Evolutionary conservation across 148 eudicot genomes (phyloP), one percentile per base, ranked within the genome.

Genomic region (Cornus suecica): DNA sequence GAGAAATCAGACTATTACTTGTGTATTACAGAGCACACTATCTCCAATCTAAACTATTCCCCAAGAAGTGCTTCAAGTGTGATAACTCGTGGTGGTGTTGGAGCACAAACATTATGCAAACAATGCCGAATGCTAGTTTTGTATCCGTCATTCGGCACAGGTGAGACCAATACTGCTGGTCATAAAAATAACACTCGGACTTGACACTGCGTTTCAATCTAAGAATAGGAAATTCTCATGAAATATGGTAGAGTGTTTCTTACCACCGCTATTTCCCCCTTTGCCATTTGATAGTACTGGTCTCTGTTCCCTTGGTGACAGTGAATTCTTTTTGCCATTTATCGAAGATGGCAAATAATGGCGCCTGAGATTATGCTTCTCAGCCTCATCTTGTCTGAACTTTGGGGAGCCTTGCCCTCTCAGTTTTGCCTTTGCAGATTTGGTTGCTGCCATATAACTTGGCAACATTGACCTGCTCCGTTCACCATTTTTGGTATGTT

Each of bases 391-490:
- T 81, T 82, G 87, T 72, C 71, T 72, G 58, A 76, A 10, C 76
- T 73, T 79, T 26, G 88, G 90, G 45, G 90, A 85, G 64, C 88
- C 86, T 65, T 88, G 88, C 45, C 72, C 87, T 83, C 84, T 88
- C 65, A 85, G 77, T 77, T 88, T 88, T 64, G 90, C 90, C 73
- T 88, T 85, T n/a, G 87, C 90, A 65, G 88, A 87, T 80, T 83
- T 77, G 63, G 90, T 87, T 45, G 88, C 88, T 73, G 81, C 84
- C 90, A 85, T 85, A 71, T 88, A 88, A 80, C 90, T 88, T 10
- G 90, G 90, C 79, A 83, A 62, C 65, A 80, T 83, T 2, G 84
- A 72, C 62, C 81, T 83, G 73, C 80, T 83, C 68, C 80, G 87
- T 76, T 73, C 62, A 13, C 87, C 88, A 60, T 85, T 88, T 65